Percentiles rank a stretch among this genome's conserved stretches.
Evolutionary conservation across 2,329 filamentous ascomycete species (phyloP).

Genomic region (Cercospora citrullina): DNA sequence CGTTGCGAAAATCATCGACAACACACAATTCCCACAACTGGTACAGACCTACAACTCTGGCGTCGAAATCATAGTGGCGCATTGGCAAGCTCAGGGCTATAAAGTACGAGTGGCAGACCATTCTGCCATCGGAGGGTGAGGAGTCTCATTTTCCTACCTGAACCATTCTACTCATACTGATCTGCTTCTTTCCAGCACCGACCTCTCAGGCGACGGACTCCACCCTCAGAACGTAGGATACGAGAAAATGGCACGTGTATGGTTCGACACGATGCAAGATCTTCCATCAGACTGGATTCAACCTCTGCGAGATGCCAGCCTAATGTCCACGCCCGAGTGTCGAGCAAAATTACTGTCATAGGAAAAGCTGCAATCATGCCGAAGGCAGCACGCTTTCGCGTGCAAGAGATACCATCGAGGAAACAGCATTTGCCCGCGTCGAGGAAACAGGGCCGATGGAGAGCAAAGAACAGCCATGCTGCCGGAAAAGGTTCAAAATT

Average conservation of each 20-base stretch:
- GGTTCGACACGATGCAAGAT: slow-evolving; percentile 15
- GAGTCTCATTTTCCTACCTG: neutral
- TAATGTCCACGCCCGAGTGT: neutral
- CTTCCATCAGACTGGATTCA: slow-evolving; percentile 11
- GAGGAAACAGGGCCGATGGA: no score
- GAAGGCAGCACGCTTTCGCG: neutral
- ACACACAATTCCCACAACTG: slow-evolving; percentile 22
- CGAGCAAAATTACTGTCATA: neutral
- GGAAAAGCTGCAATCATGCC: neutral
- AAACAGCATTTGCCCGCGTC: no score
- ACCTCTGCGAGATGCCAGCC: slow-evolving; percentile 5
- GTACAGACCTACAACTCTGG: slow-evolving; percentile 33
- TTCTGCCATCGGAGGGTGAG: slow-evolving; percentile 10
- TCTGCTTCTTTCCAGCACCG: neutral
- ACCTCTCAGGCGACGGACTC: slow-evolving; percentile 3
- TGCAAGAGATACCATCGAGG: no score
- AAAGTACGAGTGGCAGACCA: slow-evolving; percentile 36
- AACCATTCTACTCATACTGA: neutral
- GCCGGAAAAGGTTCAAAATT: no score
- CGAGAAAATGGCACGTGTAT: slow-evolving; percentile 14
- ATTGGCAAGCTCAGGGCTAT: slow-evolving; percentile 27
- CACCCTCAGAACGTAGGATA: slow-evolving; percentile 14
- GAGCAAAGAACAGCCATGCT: no score
- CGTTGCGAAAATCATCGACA: slow-evolving; percentile 41
- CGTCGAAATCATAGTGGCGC: slow-evolving; percentile 30